Base-by-base conservation (phyloP, 306 rosid genomes). In the Prunus davidiana region DNA sequence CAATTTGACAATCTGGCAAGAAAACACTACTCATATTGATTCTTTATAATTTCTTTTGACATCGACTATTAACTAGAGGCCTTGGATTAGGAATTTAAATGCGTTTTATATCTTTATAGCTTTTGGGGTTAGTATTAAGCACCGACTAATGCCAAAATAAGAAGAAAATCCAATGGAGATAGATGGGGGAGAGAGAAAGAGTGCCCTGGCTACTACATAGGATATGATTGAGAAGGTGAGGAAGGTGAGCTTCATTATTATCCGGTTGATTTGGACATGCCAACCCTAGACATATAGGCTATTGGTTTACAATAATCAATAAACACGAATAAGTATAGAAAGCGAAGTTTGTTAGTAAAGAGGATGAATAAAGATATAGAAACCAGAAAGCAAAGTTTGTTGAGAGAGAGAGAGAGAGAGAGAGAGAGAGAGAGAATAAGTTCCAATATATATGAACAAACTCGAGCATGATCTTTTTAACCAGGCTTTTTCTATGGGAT, bases 181-280 rank as follows among this genome's bases (percentile, higher is more conserved):
- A 22, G 25, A 50, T 34, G 2, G 22, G 27, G 27, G 32, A 15
- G n/a, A 13, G 20, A 50, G 22, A n/a, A 14, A 41, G n/a, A 3
- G 32, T 5, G 8, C 51, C 5, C 10, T 38, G 41, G 60, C 24
- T 46, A 24, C 55, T 47, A 24, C 30, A 16, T 32, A 30, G 69
- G 68, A 25, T 73, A 73, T 73, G 77, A 73, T 41, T 58, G 77
- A 57, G 38, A 41, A 28, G 14, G 5, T 20, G 51, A 34, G 18
- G 67, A 18, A 6, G 50, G 24, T 24, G 24, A 58, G 68, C 16
- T 8, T 73, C 67, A 73, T 73, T 27, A 73, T 73, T 58, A 41
- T 57, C 38, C 8, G 18, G 55, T 30, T 57, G 67, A 47, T 73
- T 47, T 69, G 25, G 25, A 69, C 22, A 49, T 50, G 57, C 47